phyloP scores from a whole-genome alignment of 306 rosid genomes.

The Aeschynomene evenia region DNA sequence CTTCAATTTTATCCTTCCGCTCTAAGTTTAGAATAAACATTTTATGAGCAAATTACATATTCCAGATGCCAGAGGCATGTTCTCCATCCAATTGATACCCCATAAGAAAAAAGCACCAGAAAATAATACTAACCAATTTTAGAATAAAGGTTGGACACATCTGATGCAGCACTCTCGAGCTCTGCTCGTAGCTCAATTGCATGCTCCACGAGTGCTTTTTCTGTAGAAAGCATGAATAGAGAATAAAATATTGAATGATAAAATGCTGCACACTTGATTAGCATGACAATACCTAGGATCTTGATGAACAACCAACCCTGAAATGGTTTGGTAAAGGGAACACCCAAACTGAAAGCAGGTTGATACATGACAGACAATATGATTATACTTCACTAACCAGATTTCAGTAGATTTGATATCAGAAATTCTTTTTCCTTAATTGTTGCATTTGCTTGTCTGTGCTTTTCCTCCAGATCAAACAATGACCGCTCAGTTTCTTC shows the following conservation, averaged over 20 bases:
- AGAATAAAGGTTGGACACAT: slow-evolving; percentile 78
- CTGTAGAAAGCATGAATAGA: slow-evolving; percentile 40
- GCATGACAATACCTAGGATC: neutral
- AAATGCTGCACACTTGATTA: neutral
- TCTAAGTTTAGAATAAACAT: slow-evolving; percentile 47
- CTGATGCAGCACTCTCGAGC: slow-evolving; percentile 95
- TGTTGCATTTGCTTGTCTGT: slow-evolving; percentile 91
- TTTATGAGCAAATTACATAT: neutral
- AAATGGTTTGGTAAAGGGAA: neutral
- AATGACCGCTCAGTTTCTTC: slow-evolving; percentile 77
- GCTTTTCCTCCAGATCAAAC: slow-evolving; percentile 89
- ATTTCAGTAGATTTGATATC: slow-evolving; percentile 83
- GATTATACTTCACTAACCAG: slow-evolving; percentile 57
- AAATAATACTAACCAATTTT: slow-evolving; percentile 76
- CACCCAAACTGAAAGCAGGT: neutral
- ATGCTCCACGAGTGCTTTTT: slow-evolving; percentile 80
- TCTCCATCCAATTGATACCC: slow-evolving; percentile 6
- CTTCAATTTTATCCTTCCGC: slow-evolving; percentile 91
- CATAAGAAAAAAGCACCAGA: slow-evolving; percentile 10
- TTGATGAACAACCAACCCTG: neutral
- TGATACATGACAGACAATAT: neutral
- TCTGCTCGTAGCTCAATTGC: slow-evolving; percentile 89
- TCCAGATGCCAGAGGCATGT: slow-evolving; percentile 9
- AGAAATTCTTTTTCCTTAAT: slow-evolving; percentile 90
- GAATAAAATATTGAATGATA: slow-evolving; percentile 3